Base-by-base conservation (phyloP, 306 rosid genomes). In the Biancaea sappan region DNA sequence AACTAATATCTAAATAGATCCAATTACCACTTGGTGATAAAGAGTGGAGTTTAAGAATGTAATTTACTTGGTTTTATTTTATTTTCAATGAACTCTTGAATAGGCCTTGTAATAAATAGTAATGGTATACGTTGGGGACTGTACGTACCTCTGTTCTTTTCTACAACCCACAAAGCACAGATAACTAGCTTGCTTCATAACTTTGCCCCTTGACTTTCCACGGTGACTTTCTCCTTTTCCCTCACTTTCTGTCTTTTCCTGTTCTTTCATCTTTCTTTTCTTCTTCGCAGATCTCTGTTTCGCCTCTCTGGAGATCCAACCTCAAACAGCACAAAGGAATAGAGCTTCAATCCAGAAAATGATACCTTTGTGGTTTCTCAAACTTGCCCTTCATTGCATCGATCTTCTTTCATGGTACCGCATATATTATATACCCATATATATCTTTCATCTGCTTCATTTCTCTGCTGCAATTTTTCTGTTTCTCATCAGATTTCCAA, bases 321-420 rank as follows among this genome's bases (percentile, higher is more conserved):
- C 3, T 47, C 12, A n/a, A n/a, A n/a, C n/a, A 3, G 4, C 7
- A 40, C 31, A 59, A 3, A 54, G 18, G 31, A 28, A 16, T 12
- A 31, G 32, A 22, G 63, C 25, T 61, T 47, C 26, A 62, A 51
- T 66, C 19, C 31, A 6, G n/a, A n/a, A 74, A 0, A 87, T 88
- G 91, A 53, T 67, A 65, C 50, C 43, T 54, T 25, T 60, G 3
- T 84, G 76, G 75, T 12, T 81, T 77, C 84, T 83, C 81, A 77
- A 79, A 18, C 81, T 81, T 2, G 18, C 68, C 8, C 66, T 83
- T 14, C 60, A 44, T n/a, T 74, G 62, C 83, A n/a, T 84, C 59
- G 18, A 67, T 59, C 78, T 73, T 65, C 31, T 86, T 24, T 83
- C 85, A 60, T 89, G 89, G 92, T 88, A 75, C 18, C n/a, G 69